Conservation (phyloP, 495 filamentous ascomycete species). For the Penicillium alfredii region DNA sequence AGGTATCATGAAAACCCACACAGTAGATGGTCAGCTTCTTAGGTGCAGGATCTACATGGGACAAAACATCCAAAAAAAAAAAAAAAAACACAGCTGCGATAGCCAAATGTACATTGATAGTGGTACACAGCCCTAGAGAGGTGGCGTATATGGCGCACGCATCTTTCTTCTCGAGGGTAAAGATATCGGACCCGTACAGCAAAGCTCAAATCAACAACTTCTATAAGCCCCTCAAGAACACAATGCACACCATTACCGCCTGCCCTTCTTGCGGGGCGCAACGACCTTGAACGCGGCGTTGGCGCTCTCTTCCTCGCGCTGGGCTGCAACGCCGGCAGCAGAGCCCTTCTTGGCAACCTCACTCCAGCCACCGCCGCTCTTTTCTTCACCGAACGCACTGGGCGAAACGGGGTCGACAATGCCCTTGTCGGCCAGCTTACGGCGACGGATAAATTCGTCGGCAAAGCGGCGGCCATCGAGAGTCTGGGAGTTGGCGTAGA, state of each 20-base stretch:
- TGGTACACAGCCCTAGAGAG: too few relatives aligned
- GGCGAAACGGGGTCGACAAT: constrained; percentile 53
- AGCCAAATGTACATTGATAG: too few relatives aligned
- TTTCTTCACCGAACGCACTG: constrained; percentile 40
- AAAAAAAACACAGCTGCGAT: too few relatives aligned
- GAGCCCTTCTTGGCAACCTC: constrained; percentile 93
- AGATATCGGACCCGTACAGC: too few relatives aligned
- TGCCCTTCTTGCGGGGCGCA: constrained; percentile 87
- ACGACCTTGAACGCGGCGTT: constrained; percentile 80
- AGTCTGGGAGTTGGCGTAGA: constrained; percentile 77
- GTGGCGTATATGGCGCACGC: too few relatives aligned
- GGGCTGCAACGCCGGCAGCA: constrained; percentile 23
- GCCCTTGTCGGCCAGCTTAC: constrained; percentile 86
- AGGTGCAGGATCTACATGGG: too few relatives aligned
- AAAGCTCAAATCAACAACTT: too few relatives aligned
- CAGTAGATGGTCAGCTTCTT: too few relatives aligned
- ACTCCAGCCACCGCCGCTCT: constrained; percentile 73
- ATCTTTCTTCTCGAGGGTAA: too few relatives aligned
- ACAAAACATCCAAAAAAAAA: too few relatives aligned
- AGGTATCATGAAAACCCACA: too few relatives aligned
- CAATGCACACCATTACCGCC: constrained; percentile 47
- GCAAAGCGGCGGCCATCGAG: constrained; percentile 90
- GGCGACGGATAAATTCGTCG: constrained; percentile 87
- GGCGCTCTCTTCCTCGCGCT: constrained; percentile 46
- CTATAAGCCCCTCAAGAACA: too few relatives aligned